Percentiles rank a stretch among this genome's conserved stretches.
Conservation (phyloP, 495 filamentous ascomycete genomes). For the Neurospora sp. region DNA sequence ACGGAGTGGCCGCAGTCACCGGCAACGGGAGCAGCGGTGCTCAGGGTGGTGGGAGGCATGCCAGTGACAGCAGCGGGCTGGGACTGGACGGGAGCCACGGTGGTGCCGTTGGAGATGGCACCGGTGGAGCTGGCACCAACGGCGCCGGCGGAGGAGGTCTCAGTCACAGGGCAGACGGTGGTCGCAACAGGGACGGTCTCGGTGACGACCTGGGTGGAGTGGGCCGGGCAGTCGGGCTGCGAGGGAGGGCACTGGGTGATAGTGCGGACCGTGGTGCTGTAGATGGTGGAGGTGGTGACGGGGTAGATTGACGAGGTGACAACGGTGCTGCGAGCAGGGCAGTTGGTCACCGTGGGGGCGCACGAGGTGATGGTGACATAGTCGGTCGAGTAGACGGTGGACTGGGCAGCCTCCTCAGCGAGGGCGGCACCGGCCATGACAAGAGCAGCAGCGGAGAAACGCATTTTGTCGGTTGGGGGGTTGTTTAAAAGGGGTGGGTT, state of each 20-base stretch:
- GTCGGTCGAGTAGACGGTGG: conserved; percentile 46
- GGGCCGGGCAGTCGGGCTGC: conserved; percentile 50
- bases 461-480: conserved; percentile 42
- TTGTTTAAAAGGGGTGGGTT: conserved; percentile 21
- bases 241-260: conserved; percentile 51
- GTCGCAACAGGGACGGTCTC: conserved; percentile 24
- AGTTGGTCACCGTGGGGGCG: conserved; percentile 39
- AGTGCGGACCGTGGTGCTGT: conserved; percentile 44
- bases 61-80: conserved; percentile 1
- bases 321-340: conserved; percentile 38
- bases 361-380: conserved; percentile 48
- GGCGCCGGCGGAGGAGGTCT: conserved; percentile 7
- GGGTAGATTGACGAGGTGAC: conserved; percentile 30
- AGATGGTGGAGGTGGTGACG: conserved; percentile 33
- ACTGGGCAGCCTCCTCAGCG: conserved; percentile 24
- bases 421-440: conserved; percentile 43
- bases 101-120: conserved; percentile 19
- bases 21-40: conserved; percentile 16
- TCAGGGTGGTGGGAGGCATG: neutral
- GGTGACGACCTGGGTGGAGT: conserved; percentile 29
- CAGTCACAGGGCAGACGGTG: conserved; percentile 25
- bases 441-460: conserved; percentile 38
- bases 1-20: conserved; percentile 26
- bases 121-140: conserved; percentile 10
- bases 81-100: conserved; percentile 13